phyloP scores from a whole-genome alignment of 257 asterid genomes.

The Nicotiana paniculata region DNA sequence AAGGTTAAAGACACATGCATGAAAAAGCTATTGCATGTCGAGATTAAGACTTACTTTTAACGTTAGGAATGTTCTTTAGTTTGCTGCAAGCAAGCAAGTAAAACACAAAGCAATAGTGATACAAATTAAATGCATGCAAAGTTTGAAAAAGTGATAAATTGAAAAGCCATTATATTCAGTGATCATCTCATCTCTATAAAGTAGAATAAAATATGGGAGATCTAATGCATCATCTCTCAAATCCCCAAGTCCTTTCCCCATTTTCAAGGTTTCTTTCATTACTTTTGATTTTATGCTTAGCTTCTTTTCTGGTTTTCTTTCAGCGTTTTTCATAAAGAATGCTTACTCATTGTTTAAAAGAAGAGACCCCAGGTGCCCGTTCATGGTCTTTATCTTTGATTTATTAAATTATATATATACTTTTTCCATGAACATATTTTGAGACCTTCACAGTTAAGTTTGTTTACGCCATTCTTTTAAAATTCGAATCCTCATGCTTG shows the following conservation, averaged over 20 bases:
- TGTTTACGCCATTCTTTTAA: not conserved
- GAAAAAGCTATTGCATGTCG: constrained; percentile 22
- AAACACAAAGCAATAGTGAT: not conserved
- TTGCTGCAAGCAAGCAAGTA: constrained; percentile 7
- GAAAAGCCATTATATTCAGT: constrained; percentile 21
- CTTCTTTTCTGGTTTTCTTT: constrained; percentile 15
- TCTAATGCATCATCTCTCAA: constrained; percentile 15
- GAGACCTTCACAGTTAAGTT: not conserved
- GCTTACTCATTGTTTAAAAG: constrained; percentile 38
- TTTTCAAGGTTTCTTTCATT: constrained; percentile 27
- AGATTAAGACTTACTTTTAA: constrained; percentile 38
- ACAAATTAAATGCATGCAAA: not conserved
- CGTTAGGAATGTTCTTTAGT: constrained; percentile 45
- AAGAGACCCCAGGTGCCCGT: constrained; percentile 26
- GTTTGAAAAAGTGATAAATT: constrained; percentile 28
- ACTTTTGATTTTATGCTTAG: constrained; percentile 31
- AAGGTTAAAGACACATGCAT: constrained; percentile 24
- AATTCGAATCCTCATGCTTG: not conserved
- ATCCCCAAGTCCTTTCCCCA: constrained; percentile 24
- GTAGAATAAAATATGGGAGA: not conserved
- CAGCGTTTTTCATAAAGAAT: not conserved
- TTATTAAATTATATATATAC: not conserved
- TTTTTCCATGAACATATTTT: not conserved
- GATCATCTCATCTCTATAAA: constrained; percentile 26
- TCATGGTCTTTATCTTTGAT: not conserved